phyloP scores from a whole-genome alignment of 2,329 filamentous ascomycete species.

The Pyricularia sp. region DNA sequence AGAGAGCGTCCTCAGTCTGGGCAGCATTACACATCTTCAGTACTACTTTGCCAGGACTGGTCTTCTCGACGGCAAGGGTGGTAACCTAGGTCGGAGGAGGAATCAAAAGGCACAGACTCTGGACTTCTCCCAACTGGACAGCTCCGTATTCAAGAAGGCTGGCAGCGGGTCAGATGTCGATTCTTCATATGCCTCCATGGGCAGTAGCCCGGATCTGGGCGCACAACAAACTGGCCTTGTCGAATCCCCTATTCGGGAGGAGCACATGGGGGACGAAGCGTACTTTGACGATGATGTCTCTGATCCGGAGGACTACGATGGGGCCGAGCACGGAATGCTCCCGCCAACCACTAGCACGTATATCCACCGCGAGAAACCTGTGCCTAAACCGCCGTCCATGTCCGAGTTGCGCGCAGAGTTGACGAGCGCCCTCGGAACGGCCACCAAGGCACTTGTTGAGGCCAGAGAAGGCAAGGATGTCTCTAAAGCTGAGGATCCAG shows the following conservation, averaged over 20 bases:
- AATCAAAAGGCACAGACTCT: constrained; percentile 47
- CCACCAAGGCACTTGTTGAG: constrained; percentile 57
- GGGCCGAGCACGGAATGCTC: constrained; percentile 68
- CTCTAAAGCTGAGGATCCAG: constrained; percentile 10
- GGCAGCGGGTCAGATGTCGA: constrained; percentile 39
- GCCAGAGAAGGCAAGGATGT: constrained; percentile 30
- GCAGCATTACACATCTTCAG: constrained; percentile 93
- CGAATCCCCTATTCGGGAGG: constrained; percentile 37
- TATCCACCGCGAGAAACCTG: constrained; percentile 69
- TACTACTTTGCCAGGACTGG: constrained; percentile 97
- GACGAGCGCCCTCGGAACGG: constrained; percentile 61
- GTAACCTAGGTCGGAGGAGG: constrained; percentile 63
- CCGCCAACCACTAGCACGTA: constrained; percentile 98
- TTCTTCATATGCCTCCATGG: constrained; percentile 50
- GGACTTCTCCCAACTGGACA: constrained; percentile 46
- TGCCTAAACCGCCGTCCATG: constrained; percentile 77
- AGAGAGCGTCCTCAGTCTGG: constrained; percentile 92
- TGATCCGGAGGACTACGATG: constrained; percentile 50
- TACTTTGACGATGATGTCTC: constrained; percentile 17
- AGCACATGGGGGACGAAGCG: constrained; percentile 16
- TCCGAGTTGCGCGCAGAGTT: constrained; percentile 60
- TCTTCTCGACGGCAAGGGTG: constrained; percentile 86
- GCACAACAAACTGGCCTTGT: constrained; percentile 13
- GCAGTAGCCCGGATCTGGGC: constrained; percentile 45
- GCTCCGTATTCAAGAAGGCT: constrained; percentile 21